phyloP scores from a whole-genome alignment of 768 basidiomycete genomes.

The Hericium coralloides region DNA sequence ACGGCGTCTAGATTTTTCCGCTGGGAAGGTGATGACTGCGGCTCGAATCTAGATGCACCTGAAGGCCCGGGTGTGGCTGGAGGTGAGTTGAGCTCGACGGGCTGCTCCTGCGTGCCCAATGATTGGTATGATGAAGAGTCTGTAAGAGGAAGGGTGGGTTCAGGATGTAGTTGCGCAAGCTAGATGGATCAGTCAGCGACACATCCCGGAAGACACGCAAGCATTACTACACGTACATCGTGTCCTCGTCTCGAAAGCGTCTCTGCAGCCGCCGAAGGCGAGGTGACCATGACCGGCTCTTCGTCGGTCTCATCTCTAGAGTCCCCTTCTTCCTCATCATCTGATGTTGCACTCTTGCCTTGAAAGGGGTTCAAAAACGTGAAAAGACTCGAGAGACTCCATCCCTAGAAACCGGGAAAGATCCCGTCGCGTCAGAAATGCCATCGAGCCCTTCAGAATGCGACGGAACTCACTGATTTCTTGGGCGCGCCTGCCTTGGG shows the following conservation, averaged over 20 bases:
- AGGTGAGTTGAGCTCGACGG: slow-evolving; percentile 13
- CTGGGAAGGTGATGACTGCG: slow-evolving; percentile 21
- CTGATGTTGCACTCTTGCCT: slow-evolving; percentile 13
- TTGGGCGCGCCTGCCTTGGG: slow-evolving; percentile 21
- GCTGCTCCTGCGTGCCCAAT: slow-evolving; percentile 1
- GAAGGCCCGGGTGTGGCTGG: slow-evolving; percentile 11
- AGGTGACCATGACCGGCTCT: slow-evolving; percentile 1
- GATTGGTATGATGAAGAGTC: not conserved
- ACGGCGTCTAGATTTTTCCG: slow-evolving; percentile 40
- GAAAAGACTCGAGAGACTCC: slow-evolving; percentile 45
- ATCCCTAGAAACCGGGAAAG: slow-evolving; percentile 21
- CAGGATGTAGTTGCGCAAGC: not conserved
- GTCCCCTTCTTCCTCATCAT: slow-evolving; percentile 8
- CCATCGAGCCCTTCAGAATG: not conserved
- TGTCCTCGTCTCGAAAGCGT: slow-evolving; percentile 15
- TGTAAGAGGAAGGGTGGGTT: not conserved
- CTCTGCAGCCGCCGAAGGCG: slow-evolving; percentile 1
- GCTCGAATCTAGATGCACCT: not conserved
- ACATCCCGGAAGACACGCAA: not conserved
- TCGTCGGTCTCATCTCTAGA: slow-evolving; percentile 1
- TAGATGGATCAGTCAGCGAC: not conserved
- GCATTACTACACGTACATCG: slow-evolving; percentile 6
- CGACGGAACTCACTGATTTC: slow-evolving; percentile 38
- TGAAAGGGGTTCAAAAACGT: slow-evolving; percentile 42
- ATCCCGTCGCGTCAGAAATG: slow-evolving; percentile 2